phyloP scores from a whole-genome alignment of 148 eudicot genomes.

The Chenopodium suecicum region DNA sequence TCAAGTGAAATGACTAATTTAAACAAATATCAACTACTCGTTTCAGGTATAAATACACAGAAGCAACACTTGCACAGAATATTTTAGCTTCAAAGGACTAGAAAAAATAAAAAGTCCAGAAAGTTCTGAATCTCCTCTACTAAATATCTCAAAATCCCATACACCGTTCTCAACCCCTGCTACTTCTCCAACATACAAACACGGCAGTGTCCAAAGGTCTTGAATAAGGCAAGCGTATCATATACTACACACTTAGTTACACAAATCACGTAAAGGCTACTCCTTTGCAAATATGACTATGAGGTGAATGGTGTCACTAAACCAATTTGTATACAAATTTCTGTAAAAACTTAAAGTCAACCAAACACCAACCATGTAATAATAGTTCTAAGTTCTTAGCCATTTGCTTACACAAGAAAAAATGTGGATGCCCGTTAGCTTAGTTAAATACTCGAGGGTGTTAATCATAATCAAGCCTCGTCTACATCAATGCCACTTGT shows the following conservation, averaged over 20 bases:
- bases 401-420: no score
- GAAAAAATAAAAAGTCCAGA: background rate
- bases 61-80: background rate
- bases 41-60: background rate
- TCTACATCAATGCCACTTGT: no score
- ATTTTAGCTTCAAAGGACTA: background rate
- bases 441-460: no score
- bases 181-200: background rate
- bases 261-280: no score
- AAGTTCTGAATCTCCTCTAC: background rate
- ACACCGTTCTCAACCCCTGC: background rate
- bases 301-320: no score
- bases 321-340: no score
- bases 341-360: no score
- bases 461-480: no score
- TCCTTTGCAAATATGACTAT: background rate
- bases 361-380: no score
- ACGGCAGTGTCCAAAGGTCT: background rate
- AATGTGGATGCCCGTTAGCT: no score
- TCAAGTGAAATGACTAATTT: background rate
- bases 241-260: background rate
- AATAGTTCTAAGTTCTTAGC: no score
- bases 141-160: background rate
- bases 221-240: background rate
- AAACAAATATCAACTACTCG: background rate